Evolutionary conservation across 768 basidiomycete genomes (phyloP), one percentile per base, ranked within the genome.

Genomic region (Leccinum olivaceopallidum): DNA sequence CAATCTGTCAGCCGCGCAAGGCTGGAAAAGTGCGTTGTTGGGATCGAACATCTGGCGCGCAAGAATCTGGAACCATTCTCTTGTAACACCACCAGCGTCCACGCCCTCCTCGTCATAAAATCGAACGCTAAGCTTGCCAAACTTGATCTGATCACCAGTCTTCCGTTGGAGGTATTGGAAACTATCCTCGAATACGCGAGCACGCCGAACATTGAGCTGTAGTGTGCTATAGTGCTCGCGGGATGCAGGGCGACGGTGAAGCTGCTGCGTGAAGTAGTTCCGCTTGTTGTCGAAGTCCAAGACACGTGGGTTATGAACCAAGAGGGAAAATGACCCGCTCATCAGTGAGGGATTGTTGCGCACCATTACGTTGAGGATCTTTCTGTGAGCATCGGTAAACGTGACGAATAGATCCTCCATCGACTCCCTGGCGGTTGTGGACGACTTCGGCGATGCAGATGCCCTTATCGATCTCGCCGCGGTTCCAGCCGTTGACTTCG

Each of bases 251-350:
- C 93, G 87, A 49, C 89, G 87, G 71, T 95, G 95, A 8, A 97
- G 81, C 71, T 95, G 94, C 72, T 96, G 94, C 48, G 83, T 88
- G 78, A 95, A 95, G 77, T 94, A 95, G 70, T 95, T 96, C 37
- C 97, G 87, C 79, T 99, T 99, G 86, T 98, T 98, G 80, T 98
- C 97, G 71, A 98, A 98, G 80, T 98, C 97, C 58, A 99, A 84
- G 24, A 98, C 95, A 32, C 94, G 88, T 52, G 97, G 89, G 69
- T 99, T 99, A 76, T 95, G 88, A 51, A 99, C 91, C 63, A 99
- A 81, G 1, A 99, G 82, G 16, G 95, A 94, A 82, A 99, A 99
- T 2, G 96, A 98, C 12, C 97, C 97, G 67, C 93, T 94, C 92
- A 99, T 95, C 47, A 99, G 76, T 0, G 95, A 94, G 3, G 97